These are phyloP conservation scores for Amanita jacksonii DNA, from an alignment of 768 basidiomycete species.

Conservation along the genomic window DNA sequence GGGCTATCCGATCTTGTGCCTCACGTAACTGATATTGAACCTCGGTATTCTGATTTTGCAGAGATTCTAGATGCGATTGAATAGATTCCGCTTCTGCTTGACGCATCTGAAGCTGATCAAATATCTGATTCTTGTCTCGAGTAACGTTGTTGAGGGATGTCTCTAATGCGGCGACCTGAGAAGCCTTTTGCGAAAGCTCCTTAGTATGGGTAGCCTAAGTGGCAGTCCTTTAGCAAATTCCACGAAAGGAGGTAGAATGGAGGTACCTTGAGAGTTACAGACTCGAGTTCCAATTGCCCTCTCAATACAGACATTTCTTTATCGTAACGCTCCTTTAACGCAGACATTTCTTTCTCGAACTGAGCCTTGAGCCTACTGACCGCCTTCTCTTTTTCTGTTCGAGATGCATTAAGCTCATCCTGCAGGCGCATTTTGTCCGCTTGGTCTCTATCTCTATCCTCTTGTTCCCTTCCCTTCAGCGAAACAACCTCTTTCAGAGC, in stretches of 20 bases:
- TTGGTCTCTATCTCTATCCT: conserved; percentile 46
- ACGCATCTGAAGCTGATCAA: conserved; percentile 78
- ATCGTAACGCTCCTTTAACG: conserved; percentile 58
- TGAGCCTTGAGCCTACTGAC: conserved; percentile 50
- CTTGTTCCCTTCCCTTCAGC: conserved; percentile 43
- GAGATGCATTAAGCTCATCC: conserved; percentile 53
- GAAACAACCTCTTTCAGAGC: conserved; percentile 44
- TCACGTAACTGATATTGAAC: conserved; percentile 83
- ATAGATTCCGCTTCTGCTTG: conserved; percentile 88
- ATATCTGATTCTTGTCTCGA: conserved; percentile 69
- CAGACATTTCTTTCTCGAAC: conserved; percentile 62
- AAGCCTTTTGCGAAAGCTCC: conserved; percentile 50
- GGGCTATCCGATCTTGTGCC: conserved; percentile 55
- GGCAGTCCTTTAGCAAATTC: neutral
- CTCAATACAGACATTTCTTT: conserved; percentile 57
- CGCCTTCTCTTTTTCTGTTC: conserved; percentile 54
- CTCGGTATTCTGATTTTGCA: conserved; percentile 76
- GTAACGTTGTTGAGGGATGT: conserved; percentile 57
- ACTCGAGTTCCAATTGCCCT: conserved; percentile 72
- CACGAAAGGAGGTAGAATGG: conserved; percentile 1
- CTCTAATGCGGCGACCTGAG: conserved; percentile 64
- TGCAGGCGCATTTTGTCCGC: conserved; percentile 44
- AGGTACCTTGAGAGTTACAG: conserved; percentile 62
- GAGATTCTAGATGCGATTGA: conserved; percentile 60
- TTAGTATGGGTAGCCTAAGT: conserved; percentile 58